Base-by-base conservation (phyloP, 1,284 basidiomycete genomes). In the Ustilago nuda region DNA sequence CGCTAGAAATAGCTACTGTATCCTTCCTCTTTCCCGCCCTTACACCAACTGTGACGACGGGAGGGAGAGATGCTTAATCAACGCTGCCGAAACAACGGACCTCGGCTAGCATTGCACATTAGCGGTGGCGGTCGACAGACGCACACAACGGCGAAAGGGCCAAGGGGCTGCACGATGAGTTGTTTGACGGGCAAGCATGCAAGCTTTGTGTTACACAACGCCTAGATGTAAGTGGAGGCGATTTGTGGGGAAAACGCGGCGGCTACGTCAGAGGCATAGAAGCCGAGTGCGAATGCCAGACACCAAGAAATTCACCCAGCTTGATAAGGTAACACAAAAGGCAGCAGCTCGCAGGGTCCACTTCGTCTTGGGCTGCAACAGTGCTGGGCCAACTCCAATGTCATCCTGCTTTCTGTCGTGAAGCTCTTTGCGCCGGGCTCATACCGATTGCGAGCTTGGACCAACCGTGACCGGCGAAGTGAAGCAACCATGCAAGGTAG, bases 221-320 rank as follows among this genome's bases (percentile, higher is more conserved):
- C 39, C 19, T 48, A 9, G 45, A 50, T 41, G 35, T 13, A 13
- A 43, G 48, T 19, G 32, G 32, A 43, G 57, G 63, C 45, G 46
- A 41, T 54, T 30, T 67, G 59, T 55, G 54, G 64, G 65, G 59
- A 53, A 54, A 45, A 51, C 2, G 15, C 17, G 12, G 30, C 8
- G 55, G 59, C 58, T 67, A 67, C 65, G 65, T 67, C 65, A 63
- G 59, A 55, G 51, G 45, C 32, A 48, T 4, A 32, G 36, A 54
- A 13, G 32, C 23, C 11, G 17, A 23, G 45, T 19, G 55, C 55
- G 55, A 33, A 46, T 39, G 56, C 50, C 50, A 35, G 23, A 46
- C 23, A 27, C 8, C 30, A 17, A 13, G 5, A 39, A 62, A 68
- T 68, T 68, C 59, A 60, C 59, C 60, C 60, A 59, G 27, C 39